Evolutionary conservation across 768 basidiomycete genomes (phyloP).

Genomic region (Naganishia friedmannii): DNA sequence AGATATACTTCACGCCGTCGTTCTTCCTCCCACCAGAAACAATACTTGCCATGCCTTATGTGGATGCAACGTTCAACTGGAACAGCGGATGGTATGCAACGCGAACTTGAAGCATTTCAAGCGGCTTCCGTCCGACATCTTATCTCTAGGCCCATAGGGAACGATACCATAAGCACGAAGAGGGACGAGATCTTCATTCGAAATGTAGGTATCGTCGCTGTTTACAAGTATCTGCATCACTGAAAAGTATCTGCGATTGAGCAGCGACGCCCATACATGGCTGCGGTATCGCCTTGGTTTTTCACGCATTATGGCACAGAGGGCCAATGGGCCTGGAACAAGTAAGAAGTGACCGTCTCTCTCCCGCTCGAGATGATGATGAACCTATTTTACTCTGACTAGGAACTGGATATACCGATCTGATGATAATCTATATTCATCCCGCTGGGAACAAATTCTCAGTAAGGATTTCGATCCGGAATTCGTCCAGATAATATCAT

Average conservation of each 20-base stretch:
- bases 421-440: constrained; percentile 48
- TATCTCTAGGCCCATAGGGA: constrained; percentile 36
- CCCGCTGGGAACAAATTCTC: constrained; percentile 44
- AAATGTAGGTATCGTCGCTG: constrained; percentile 30
- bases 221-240: neutral
- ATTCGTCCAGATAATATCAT: constrained; percentile 51
- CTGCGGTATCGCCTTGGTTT: constrained; percentile 49
- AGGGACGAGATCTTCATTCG: constrained; percentile 46
- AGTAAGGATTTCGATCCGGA: constrained; percentile 36
- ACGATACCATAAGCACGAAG: constrained; percentile 31
- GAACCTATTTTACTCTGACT: neutral
- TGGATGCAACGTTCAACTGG: constrained; percentile 50
- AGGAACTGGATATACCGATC: constrained; percentile 52
- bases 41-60: constrained; percentile 38
- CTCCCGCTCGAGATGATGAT: neutral
- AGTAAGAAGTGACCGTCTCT: constrained; percentile 35
- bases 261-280: constrained; percentile 50
- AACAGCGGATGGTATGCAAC: constrained; percentile 49
- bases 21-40: constrained; percentile 51
- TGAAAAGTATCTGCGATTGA: neutral
- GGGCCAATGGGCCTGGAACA: constrained; percentile 50
- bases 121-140: neutral
- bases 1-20: constrained; percentile 51
- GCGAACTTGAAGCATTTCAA: too few relatives aligned
- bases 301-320: constrained; percentile 51